phyloP scores from a whole-genome alignment of 805 yeast genomes.

The Cyberlindnera saturnus region DNA sequence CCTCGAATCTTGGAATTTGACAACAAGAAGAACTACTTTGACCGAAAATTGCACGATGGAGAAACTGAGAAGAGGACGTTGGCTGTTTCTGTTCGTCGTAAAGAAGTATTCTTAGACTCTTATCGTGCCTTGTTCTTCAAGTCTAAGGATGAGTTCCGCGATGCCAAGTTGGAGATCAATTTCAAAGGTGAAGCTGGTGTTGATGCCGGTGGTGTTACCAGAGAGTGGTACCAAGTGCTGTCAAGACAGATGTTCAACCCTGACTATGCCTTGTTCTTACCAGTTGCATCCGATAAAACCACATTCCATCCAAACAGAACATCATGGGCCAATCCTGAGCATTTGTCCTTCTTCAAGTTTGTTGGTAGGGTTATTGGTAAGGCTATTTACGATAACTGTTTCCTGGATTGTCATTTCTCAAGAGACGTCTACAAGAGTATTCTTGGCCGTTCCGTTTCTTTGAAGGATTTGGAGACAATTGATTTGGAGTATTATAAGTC shows the following conservation, averaged over 20 bases:
- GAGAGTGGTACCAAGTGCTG: conserved; percentile 96
- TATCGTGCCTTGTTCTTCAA: conserved; percentile 79
- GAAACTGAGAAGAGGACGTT: conserved; percentile 39
- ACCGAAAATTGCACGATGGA: conserved; percentile 57
- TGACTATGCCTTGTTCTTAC: conserved; percentile 84
- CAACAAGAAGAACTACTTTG: conserved; percentile 83
- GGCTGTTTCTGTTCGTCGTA: conserved; percentile 70
- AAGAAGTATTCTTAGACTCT: conserved; percentile 87
- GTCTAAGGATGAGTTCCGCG: conserved; percentile 63
- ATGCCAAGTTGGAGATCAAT: conserved; percentile 68
- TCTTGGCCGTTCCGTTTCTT: conserved; percentile 69
- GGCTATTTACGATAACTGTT: conserved; percentile 82
- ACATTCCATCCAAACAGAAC: conserved; percentile 94
- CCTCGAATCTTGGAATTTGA: conserved; percentile 91
- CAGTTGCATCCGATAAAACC: conserved; percentile 86
- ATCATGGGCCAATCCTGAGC: conserved; percentile 90
- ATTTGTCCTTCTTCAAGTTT: conserved; percentile 85
- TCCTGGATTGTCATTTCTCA: conserved; percentile 90
- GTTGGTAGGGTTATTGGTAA: conserved; percentile 93
- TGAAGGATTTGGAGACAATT: conserved; percentile 90
- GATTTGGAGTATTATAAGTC: conserved; percentile 92
- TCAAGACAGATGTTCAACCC: conserved; percentile 95
- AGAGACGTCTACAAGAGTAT: conserved; percentile 90
- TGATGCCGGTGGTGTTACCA: conserved; percentile 96
- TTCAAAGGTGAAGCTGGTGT: conserved; percentile 94